phyloP scores from a whole-genome alignment of 129 eudicot species.

The Flaveria robusta region DNA sequence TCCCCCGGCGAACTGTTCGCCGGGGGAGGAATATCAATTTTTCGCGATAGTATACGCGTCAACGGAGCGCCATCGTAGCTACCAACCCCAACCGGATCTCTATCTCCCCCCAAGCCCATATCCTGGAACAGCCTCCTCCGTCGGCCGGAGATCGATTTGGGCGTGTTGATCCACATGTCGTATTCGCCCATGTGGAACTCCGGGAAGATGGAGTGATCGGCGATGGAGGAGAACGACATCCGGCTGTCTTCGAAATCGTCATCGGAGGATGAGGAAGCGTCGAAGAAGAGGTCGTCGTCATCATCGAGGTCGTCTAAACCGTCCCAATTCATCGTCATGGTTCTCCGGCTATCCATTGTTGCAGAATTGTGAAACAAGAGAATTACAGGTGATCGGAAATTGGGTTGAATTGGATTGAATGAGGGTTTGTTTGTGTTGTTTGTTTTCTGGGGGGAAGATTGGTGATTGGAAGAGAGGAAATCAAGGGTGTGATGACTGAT shows the following conservation, averaged over 20 bases:
- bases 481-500: neutral
- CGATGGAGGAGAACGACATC: slow-evolving; percentile 53
- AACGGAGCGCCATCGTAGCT: slow-evolving; percentile 32
- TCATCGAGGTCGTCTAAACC: slow-evolving; percentile 62
- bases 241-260: slow-evolving; percentile 68
- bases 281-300: slow-evolving; percentile 65
- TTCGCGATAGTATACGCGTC: slow-evolving; percentile 15
- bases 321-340: slow-evolving; percentile 89
- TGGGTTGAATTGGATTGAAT: slow-evolving; percentile 17
- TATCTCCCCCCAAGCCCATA: slow-evolving; percentile 75
- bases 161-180: slow-evolving; percentile 84
- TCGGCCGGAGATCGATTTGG: slow-evolving; percentile 64
- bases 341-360: slow-evolving; percentile 57
- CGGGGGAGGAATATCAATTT: neutral
- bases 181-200: slow-evolving; percentile 36
- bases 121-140: slow-evolving; percentile 70
- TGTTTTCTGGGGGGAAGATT: neutral
- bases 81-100: slow-evolving; percentile 40
- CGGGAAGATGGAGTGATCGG: slow-evolving; percentile 22
- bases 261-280: slow-evolving; percentile 52
- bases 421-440: neutral
- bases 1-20: neutral
- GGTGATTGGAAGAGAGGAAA: slow-evolving; percentile 42
- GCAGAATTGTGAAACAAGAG: slow-evolving; percentile 34
- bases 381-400: slow-evolving; percentile 5